Conservation (phyloP, 1,284 basidiomycete species). For the Takashimella tepidaria region DNA sequence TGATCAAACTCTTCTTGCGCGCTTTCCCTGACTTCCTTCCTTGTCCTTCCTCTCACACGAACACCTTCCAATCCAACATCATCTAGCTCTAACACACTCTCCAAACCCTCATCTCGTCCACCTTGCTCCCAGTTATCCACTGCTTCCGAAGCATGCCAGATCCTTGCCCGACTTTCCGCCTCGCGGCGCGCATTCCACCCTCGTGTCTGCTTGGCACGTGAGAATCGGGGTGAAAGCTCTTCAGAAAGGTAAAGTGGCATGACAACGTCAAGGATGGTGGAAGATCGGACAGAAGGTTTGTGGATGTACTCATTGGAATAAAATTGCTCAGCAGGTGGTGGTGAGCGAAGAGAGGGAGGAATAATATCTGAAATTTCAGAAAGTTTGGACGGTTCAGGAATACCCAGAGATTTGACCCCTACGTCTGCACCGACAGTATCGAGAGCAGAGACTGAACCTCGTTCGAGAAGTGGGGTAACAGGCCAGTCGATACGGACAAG, state of each 20-base stretch:
- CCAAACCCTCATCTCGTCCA: conserved; percentile 38
- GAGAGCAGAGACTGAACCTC: neutral
- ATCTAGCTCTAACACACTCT: conserved; percentile 21
- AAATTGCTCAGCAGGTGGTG: conserved; percentile 17
- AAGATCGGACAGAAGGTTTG: conserved; percentile 6
- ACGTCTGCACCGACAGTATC: conserved; percentile 18
- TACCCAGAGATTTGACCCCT: conserved; percentile 8
- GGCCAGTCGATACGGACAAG: conserved; percentile 37
- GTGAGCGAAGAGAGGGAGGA: conserved; percentile 22
- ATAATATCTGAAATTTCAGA: conserved; percentile 10
- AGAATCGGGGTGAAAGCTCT: conserved; percentile 44
- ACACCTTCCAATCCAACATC: conserved; percentile 36
- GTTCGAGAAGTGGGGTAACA: neutral
- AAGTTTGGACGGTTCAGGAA: conserved; percentile 7
- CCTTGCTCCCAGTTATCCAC: conserved; percentile 35
- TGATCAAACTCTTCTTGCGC: conserved; percentile 32
- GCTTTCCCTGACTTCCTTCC: conserved; percentile 40
- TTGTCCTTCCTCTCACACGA: conserved; percentile 31
- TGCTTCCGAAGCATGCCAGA: conserved; percentile 11
- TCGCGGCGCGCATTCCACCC: conserved; percentile 32
- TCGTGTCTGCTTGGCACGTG: conserved; percentile 33
- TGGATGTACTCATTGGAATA: conserved; percentile 28
- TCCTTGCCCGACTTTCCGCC: conserved; percentile 22
- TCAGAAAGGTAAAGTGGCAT: conserved; percentile 47
- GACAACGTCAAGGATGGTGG: conserved; percentile 26